Base-by-base conservation (phyloP, 2,329 filamentous ascomycete species). In the Penicillium sp. region DNA sequence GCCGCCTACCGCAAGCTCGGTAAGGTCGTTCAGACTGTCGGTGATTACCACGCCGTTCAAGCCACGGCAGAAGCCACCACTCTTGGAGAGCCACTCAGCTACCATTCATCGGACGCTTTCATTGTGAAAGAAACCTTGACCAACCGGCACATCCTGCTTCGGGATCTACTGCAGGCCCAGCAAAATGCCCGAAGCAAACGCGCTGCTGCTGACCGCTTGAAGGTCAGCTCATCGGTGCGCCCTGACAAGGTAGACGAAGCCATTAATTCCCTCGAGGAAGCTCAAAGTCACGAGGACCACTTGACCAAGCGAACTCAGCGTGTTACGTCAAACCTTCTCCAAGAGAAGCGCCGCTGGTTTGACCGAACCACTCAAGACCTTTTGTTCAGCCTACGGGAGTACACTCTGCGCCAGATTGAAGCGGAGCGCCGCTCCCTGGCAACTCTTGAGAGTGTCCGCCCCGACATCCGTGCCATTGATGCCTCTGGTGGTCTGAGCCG, bases 111-210 rank as follows among this genome's bases (percentile, higher is more conserved):
- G 54, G 94, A 99, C 73, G 91, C 94, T 43, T 96, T 97, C 71
- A 96, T 97, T 65, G 94, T 97, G 63, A 99, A 99, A 75, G 94
- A 99, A 72, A 96, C 92, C 10, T 83, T 99, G 59, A 99, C 94
- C 4, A 99, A 99, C 77, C 90, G 94, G 11, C 94, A 99, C 76
- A 96, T 99, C 59, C 83, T 99, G 18, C 88, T 96, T 42, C 91
- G 94, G 55, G 94, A 99, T 69, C 86, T 97, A 56, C 78, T 96
- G 24, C 91, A 97, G 74, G 92, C 94, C 1, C 92, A 97, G 71
- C 90, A 96, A 71, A 81, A 81, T 21, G 92, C 92, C 1, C 86
- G 90, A 59, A 90, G 86, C 74, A 94, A 92, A 73, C 84, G 94
- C 38, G 86, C 87, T 59, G 91, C 92, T 1, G 92, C 92, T 1